These are phyloP conservation scores for Seiridium unicorne DNA, from an alignment of 2,329 filamentous ascomycete species.

Conservation along the genomic window DNA sequence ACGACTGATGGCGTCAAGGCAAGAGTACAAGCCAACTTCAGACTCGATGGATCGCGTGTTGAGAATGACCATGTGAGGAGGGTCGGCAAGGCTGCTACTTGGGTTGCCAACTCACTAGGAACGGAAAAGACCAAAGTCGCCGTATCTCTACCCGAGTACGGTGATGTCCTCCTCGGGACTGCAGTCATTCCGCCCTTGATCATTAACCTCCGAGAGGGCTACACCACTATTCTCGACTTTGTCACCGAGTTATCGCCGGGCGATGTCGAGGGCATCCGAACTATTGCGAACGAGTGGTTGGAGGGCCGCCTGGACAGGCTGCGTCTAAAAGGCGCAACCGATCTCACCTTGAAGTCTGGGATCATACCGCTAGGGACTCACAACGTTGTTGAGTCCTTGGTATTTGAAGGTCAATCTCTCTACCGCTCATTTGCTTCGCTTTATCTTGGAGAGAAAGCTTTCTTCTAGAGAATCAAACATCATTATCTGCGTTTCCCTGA, in stretches of 20 bases:
- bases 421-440: slow-evolving; percentile 61
- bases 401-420: slow-evolving; percentile 80
- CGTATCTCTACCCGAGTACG: slow-evolving; percentile 82
- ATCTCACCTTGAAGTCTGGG: slow-evolving; percentile 75
- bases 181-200: slow-evolving; percentile 73
- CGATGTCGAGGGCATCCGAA: slow-evolving; percentile 72
- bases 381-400: slow-evolving; percentile 68
- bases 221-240: slow-evolving; percentile 76
- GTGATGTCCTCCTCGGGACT: slow-evolving; percentile 72
- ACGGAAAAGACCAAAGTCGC: slow-evolving; percentile 70
- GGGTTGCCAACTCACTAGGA: slow-evolving; percentile 74
- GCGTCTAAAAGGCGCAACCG: slow-evolving; percentile 69
- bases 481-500: slow-evolving; percentile 12
- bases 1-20: slow-evolving; percentile 75
- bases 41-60: slow-evolving; percentile 76
- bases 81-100: slow-evolving; percentile 76
- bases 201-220: slow-evolving; percentile 74
- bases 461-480: slow-evolving; percentile 28
- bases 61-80: slow-evolving; percentile 68
- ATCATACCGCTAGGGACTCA: slow-evolving; percentile 78
- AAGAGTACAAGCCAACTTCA: slow-evolving; percentile 78
- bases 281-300: slow-evolving; percentile 85
- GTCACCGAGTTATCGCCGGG: slow-evolving; percentile 74
- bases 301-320: slow-evolving; percentile 72
- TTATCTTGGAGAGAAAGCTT: slow-evolving; percentile 59